Conservation (phyloP, 805 yeast genomes). For the Ogataea methanolica region DNA sequence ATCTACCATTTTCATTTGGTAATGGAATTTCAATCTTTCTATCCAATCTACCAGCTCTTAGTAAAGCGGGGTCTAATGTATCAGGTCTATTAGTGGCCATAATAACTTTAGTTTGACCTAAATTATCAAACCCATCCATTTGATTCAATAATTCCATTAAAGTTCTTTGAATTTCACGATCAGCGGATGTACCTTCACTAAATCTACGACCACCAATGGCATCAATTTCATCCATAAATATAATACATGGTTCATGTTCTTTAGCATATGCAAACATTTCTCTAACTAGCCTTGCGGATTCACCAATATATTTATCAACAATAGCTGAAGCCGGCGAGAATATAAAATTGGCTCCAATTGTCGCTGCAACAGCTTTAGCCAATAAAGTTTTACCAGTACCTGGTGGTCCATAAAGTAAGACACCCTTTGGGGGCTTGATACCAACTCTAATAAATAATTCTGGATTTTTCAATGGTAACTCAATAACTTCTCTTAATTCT, state of each 20-base stretch:
- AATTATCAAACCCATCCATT: constrained; percentile 97
- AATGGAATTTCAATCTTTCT: constrained; percentile 92
- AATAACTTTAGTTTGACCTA: constrained; percentile 94
- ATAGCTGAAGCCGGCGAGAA: constrained; percentile 98
- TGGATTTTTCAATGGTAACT: constrained; percentile 93
- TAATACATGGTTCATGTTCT: constrained; percentile 97
- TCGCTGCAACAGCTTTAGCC: constrained; percentile 98
- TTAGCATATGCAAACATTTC: constrained; percentile 98
- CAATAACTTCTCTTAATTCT: constrained; percentile 96
- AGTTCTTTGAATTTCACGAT: constrained; percentile 97
- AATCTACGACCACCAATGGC: constrained; percentile 99
- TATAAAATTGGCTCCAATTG: constrained; percentile 95
- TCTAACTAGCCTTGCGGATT: constrained; percentile 91
- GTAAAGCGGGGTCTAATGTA: constrained; percentile 92
- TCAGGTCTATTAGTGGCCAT: constrained; percentile 99
- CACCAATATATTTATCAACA: constrained; percentile 97
- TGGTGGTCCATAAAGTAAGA: constrained; percentile 93
- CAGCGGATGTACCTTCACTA: constrained; percentile 97
- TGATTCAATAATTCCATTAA: constrained; percentile 95
- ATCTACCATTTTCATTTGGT: constrained; percentile 94
- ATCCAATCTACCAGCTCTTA: constrained; percentile 97
- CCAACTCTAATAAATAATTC: constrained; percentile 95
- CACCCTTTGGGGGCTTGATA: constrained; percentile 98
- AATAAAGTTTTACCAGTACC: constrained; percentile 96
- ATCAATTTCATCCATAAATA: constrained; percentile 97